A percentile compares a stretch with the other conserved stretches of the same genome.
These are phyloP conservation scores for Ustilago shanxiensis DNA, from an alignment of 1,284 basidiomycete genomes.

Conservation along the genomic window DNA sequence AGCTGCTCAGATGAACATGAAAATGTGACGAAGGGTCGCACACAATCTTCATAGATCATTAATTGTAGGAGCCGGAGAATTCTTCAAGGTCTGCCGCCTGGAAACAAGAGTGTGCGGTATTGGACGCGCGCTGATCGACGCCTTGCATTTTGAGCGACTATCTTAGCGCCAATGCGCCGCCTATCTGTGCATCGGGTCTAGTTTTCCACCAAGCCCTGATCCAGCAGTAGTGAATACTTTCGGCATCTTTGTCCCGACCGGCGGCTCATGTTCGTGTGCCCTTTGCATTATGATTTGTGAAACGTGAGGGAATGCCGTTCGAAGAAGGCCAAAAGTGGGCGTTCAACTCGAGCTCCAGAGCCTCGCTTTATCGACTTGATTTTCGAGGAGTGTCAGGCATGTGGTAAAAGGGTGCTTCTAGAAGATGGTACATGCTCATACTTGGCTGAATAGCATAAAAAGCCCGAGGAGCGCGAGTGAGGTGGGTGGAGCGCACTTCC, in stretches of 20 bases:
- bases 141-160: conserved; percentile 1
- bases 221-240: neutral
- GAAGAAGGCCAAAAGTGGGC: neutral
- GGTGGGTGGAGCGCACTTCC: neutral
- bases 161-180: neutral
- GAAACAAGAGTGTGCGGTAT: neutral
- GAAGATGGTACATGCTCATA: neutral
- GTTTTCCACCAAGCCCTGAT: neutral
- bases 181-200: neutral
- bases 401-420: neutral
- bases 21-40: neutral
- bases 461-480: neutral
- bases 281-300: neutral
- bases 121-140: conserved; percentile 13
- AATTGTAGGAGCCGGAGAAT: neutral
- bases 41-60: neutral
- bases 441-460: neutral
- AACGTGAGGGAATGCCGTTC: neutral
- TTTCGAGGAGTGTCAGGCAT: neutral
- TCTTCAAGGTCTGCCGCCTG: neutral
- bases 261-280: neutral
- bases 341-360: too few relatives aligned
- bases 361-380: neutral
- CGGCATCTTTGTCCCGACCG: neutral
- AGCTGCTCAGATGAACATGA: neutral